Base-by-base conservation (phyloP, 140 eudicot species). In the Flaveria floridana region DNA sequence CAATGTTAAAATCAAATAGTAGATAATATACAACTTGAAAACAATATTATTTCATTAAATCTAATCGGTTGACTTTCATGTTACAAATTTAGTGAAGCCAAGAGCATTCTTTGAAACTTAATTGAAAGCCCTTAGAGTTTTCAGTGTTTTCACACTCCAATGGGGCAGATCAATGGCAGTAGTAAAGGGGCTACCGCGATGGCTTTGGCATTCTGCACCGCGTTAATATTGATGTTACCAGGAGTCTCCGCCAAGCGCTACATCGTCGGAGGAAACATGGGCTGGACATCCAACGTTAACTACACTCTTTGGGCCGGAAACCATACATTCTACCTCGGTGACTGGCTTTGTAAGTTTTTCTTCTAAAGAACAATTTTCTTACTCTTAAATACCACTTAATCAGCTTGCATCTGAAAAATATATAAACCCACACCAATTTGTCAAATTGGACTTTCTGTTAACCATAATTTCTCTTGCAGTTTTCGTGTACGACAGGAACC, bases 401-500 rank as follows among this genome's bases (percentile, higher is more conserved):
- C 41, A 34, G 8, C 8, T 34, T 34, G 41, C 41, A 30, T 30
- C 37, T 30, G 37, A 30, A 30, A 28, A 30, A 3, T 30, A 30
- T 4, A 4, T 30, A 30, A 28, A 30, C 37, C 37, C 37, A 30
- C 6, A 30, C 37, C 34, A 28, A 28, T 28, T 2, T 30, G 39
- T 30, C 39, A 30, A 30, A 30, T 34, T 34, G 41, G 41, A 34
- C 41, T 34, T 34, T 34, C 41, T 8, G 3, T 44, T 53, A 57
- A 51, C 16, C 26, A 23, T 46, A 46, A 13, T 58, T 77, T 52
- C 18, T 21, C 50, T 58, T 66, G 69, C 82, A 92, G 98, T 56
- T 80, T 92, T 92, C 37, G 92, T 92, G 66, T 89, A 87, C 56
- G 95, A 92, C 58, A 84, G 91, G 83, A 86, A 86, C 87, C 92